Evolutionary conservation across 345 rosid genomes (phyloP).

Genomic region (Dovyalis caffra): DNA sequence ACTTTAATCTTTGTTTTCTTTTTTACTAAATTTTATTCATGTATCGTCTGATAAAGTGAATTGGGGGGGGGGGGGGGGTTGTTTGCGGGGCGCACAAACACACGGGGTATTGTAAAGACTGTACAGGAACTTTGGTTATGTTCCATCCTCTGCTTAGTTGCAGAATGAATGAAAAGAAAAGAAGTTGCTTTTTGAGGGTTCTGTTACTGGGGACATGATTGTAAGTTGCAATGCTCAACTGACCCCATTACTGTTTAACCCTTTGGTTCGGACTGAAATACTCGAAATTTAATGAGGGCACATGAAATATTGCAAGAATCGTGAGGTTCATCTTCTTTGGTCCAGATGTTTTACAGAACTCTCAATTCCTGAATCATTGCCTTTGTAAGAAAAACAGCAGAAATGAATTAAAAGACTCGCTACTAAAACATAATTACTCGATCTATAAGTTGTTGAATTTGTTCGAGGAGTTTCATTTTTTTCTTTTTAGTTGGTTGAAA

Average conservation of each 20-base stretch:
- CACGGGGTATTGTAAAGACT: conserved; percentile 5
- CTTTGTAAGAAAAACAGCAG: not conserved
- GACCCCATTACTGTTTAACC: not conserved
- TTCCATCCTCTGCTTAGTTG: not conserved
- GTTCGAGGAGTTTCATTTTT: not conserved
- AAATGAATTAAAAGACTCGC: not conserved
- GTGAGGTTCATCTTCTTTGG: not conserved
- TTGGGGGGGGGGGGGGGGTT: no score
- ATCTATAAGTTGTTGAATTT: not conserved
- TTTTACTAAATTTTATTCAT: not conserved
- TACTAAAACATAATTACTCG: not conserved
- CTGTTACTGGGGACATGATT: not conserved
- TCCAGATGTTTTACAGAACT: not conserved
- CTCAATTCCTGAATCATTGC: not conserved
- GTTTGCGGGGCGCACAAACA: no score
- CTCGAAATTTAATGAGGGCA: not conserved
- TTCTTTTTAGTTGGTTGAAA: not conserved
- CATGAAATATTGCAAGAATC: not conserved
- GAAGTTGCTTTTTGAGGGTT: not conserved
- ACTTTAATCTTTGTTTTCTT: no score
- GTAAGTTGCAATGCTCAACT: not conserved
- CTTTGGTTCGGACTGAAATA: not conserved
- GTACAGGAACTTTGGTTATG: not conserved
- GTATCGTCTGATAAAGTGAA: not conserved
- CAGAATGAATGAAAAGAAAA: not conserved